A percentile compares a stretch with the other conserved stretches of the same genome.
Evolutionary conservation across 805 yeast species (phyloP).

Genomic region (Saccharomycopsis javanensis): DNA sequence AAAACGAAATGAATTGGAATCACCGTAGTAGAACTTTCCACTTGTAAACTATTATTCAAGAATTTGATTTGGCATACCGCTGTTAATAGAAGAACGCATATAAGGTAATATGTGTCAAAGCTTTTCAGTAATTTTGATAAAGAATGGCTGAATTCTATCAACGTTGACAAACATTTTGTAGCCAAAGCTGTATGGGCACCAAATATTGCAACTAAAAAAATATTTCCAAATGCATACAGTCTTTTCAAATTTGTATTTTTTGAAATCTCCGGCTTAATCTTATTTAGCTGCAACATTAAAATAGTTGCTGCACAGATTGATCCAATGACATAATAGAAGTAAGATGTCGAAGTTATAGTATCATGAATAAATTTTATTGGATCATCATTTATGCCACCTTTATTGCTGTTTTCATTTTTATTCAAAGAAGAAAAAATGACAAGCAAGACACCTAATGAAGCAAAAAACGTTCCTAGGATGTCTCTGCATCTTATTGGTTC

Average conservation of each 20-base stretch:
- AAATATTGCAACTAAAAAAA: constrained; percentile 32
- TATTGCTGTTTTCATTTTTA: constrained; percentile 5
- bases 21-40: constrained; percentile 36
- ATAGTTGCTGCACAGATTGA: not conserved
- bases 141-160: constrained; percentile 23
- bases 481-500: constrained; percentile 29
- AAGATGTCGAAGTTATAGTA: constrained; percentile 23
- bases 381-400: constrained; percentile 9
- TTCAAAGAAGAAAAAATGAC: constrained; percentile 31
- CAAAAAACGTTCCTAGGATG: constrained; percentile 31
- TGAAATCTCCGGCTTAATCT: not conserved
- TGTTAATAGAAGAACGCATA: constrained; percentile 28
- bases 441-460: constrained; percentile 35
- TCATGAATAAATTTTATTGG: constrained; percentile 25
- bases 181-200: constrained; percentile 41
- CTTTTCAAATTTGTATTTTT: constrained; percentile 1
- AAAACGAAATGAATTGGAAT: constrained; percentile 42
- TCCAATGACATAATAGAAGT: constrained; percentile 23
- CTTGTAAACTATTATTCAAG: constrained; percentile 31
- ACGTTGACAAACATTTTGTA: constrained; percentile 33
- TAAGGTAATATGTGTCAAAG: constrained; percentile 27
- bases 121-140: constrained; percentile 13
- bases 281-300: constrained; percentile 1
- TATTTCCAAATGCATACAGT: constrained; percentile 25
- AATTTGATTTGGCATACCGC: constrained; percentile 34